Base-by-base conservation (phyloP, 208 protist species). In the Acanthamoeba royreba region DNA sequence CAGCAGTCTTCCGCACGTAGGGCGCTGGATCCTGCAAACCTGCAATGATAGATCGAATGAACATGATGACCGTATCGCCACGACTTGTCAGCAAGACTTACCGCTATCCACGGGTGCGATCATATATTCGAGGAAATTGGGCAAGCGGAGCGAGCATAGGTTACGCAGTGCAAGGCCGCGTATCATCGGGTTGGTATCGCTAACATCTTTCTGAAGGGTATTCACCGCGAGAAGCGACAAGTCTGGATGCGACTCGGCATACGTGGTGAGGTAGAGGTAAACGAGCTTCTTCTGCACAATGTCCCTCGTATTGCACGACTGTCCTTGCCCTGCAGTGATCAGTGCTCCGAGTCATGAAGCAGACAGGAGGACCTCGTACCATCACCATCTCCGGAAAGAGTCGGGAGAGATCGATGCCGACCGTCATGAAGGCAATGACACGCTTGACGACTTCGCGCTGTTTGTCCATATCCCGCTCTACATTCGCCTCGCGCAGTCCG, bases 281-380 rank as follows among this genome's bases (percentile, higher is more conserved):
- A 99, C 98, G 53, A 99, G 97, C 96, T 99, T 99, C 94, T 99
- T 99, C 77, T 98, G 97, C 8, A 99, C 97, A n/a, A 99, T 55
- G 92, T 99, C 98, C 38, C 97, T 97, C 5, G 98, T 99, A 89
- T 96, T 96, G 0, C 93, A 95, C 9, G 96, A 95, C n/a, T n/a
- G n/a, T n/a, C n/a, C n/a, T n/a, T n/a, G n/a, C n/a, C n/a, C n/a
- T n/a, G n/a, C n/a, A n/a, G n/a, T n/a, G n/a, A n/a, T n/a, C n/a
- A n/a, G n/a, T n/a, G n/a, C n/a, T n/a, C n/a, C 94, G 97, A n/a
- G n/a, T n/a, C n/a, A n/a, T n/a, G n/a, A n/a, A n/a, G n/a, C n/a
- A n/a, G n/a, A n/a, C n/a, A n/a, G n/a, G n/a, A n/a, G n/a, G n/a
- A n/a, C n/a, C 97, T 19, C 17, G 15, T 52, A 98, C 97, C 94